A percentile compares a stretch with the other conserved stretches of the same genome.
These are phyloP conservation scores for Irpex rosettiformis DNA, from an alignment of 1,284 basidiomycete species.

Conservation along the genomic window DNA sequence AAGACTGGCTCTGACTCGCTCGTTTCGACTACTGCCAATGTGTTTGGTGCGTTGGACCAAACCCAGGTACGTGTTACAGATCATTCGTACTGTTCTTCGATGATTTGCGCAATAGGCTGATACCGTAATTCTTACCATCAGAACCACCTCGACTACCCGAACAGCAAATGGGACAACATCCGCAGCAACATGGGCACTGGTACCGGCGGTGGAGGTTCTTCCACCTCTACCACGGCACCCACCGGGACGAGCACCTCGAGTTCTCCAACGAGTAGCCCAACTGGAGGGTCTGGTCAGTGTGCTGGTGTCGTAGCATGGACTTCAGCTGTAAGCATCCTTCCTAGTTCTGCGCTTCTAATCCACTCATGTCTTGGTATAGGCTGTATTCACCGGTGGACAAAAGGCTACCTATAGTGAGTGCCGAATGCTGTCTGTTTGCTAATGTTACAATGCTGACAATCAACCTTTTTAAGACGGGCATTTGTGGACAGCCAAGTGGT, in stretches of 20 bases:
- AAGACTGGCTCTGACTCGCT: slow-evolving; percentile 56
- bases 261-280: slow-evolving; percentile 12
- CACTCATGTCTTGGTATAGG: slow-evolving; percentile 10
- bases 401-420: slow-evolving; percentile 48
- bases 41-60: slow-evolving; percentile 54
- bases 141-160: slow-evolving; percentile 71
- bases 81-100: background rate
- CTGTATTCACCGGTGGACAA: slow-evolving; percentile 47
- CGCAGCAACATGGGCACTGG: slow-evolving; percentile 52
- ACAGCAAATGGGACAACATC: slow-evolving; percentile 70
- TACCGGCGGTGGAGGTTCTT: slow-evolving; percentile 1
- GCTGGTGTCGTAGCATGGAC: slow-evolving; percentile 52
- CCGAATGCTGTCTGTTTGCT: background rate
- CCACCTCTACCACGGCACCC: slow-evolving; percentile 15
- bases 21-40: slow-evolving; percentile 43
- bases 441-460: background rate
- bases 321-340: slow-evolving; percentile 26
- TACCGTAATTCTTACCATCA: slow-evolving; percentile 14
- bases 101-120: too few species aligned
- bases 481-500: slow-evolving; percentile 64
- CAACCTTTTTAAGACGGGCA: slow-evolving; percentile 36
- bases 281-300: slow-evolving; percentile 37
- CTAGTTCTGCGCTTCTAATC: background rate
- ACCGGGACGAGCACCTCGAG: slow-evolving; percentile 9
- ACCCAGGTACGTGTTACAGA: slow-evolving; percentile 40